phyloP scores from a whole-genome alignment of 1,139 yeast genomes.

The Lodderomyces theae region DNA sequence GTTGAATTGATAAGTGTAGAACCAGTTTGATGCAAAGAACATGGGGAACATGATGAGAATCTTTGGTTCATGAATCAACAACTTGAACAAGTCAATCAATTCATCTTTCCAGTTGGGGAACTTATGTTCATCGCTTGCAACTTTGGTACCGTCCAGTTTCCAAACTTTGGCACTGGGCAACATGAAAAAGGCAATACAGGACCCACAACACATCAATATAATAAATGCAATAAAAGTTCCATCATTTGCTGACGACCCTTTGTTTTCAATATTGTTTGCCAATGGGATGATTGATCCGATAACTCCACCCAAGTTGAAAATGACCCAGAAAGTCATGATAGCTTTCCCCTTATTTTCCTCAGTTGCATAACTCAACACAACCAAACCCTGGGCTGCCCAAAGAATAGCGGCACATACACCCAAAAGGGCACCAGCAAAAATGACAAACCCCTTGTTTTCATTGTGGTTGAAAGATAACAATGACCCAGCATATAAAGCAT shows the following conservation, averaged over 20 bases:
- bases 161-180: conserved; percentile 52
- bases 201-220: conserved; percentile 52
- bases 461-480: conserved; percentile 48
- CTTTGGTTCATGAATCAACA: conserved; percentile 46
- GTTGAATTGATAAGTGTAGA: conserved; percentile 62
- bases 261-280: conserved; percentile 44
- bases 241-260: conserved; percentile 40
- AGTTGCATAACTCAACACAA: conserved; percentile 58
- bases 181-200: conserved; percentile 43
- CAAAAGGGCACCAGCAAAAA: conserved; percentile 58
- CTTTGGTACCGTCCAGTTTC: conserved; percentile 52
- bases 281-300: conserved; percentile 57
- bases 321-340: conserved; percentile 58
- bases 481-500: conserved; percentile 53
- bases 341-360: conserved; percentile 55
- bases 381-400: conserved; percentile 63
- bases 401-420: conserved; percentile 57
- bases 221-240: conserved; percentile 60
- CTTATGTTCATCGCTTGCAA: conserved; percentile 31
- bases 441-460: conserved; percentile 51
- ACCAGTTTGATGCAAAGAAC: conserved; percentile 65
- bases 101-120: conserved; percentile 51
- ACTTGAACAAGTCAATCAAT: conserved; percentile 35
- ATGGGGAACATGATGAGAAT: conserved; percentile 53
- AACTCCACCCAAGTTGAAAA: conserved; percentile 64